Base-by-base conservation (phyloP, 768 basidiomycete species). In the Rhizopogon roseolus region DNA sequence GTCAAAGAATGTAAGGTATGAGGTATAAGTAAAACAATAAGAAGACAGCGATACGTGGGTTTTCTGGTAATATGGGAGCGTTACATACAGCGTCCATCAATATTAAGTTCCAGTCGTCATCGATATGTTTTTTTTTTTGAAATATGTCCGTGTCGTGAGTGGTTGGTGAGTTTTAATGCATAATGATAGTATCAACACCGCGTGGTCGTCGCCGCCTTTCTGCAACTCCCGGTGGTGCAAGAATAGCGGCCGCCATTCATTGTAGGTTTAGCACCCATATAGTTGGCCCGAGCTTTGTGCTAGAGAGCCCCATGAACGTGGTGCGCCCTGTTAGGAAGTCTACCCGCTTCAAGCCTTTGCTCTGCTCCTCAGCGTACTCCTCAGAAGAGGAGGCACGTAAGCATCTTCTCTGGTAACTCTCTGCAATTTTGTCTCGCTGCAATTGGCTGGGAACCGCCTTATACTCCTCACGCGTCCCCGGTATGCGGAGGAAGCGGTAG, bases 281-380 rank as follows among this genome's bases (percentile, higher is more conserved):
- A 34, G 78, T 73, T 6, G 71, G 69, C 3, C 67, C 67, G 0
- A 67, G 59, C 45, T 63, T 63, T 49, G 64, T 69, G 57, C 75
- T 70, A 6, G 74, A 68, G 36, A 81, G 53, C 16, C 82, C 82
- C 55, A 72, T 74, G 64, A 84, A 77, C 59, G 65, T 71, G 3
- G 65, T 72, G 16, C 64, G 66, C 22, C 66, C 72, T 46, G 70
- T 63, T 45, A 85, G 64, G 59, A 81, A 83, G 63, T 85, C 83
- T 0, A 85, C 73, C 48, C 80, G 66, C 63, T 77, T 81, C 17
- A 84, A 58, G 0, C 80, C 81, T 60, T 77, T 77, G 10, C 58
- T 58, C 56, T 71, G 68, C 64, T 83, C 81, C 27, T 63, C 59
- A 32, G 69, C 71, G 25, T 66, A 67, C 1, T 53, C 63, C 32